Evolutionary conservation across 352 stramenopile species (phyloP).

Genomic region (Phytophthora palmivora): DNA sequence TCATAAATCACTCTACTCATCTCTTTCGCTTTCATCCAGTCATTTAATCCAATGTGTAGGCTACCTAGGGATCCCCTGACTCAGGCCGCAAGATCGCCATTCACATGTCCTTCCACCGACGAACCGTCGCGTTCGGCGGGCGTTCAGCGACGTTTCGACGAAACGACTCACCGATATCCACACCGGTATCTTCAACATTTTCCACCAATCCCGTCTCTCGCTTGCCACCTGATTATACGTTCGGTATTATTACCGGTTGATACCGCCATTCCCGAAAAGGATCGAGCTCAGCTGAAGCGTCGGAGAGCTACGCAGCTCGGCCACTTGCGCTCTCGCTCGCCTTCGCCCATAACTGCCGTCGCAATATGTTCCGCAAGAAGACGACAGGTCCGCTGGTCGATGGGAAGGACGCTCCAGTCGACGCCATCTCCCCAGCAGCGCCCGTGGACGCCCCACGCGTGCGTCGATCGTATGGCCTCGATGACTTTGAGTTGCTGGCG

Average conservation of each 20-base stretch:
- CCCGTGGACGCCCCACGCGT: slow-evolving; percentile 39
- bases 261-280: slow-evolving; percentile 13
- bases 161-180: too few species aligned
- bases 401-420: slow-evolving; percentile 51
- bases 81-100: too few species aligned
- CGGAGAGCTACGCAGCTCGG: slow-evolving; percentile 22
- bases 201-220: not conserved
- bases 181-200: too few species aligned
- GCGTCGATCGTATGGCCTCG: slow-evolving; percentile 53
- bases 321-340: not conserved
- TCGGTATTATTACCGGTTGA: not conserved
- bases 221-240: slow-evolving; percentile 12
- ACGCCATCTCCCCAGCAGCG: slow-evolving; percentile 59
- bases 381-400: slow-evolving; percentile 28
- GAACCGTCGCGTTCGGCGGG: slow-evolving; percentile 19
- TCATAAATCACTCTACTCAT: too few species aligned
- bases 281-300: slow-evolving; percentile 33
- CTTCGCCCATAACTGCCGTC: not conserved
- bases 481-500: slow-evolving; percentile 82
- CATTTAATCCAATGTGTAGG: slow-evolving; percentile 4
- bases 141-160: slow-evolving; percentile 15
- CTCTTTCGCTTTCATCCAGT: too few species aligned
- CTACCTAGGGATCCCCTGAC: too few species aligned
- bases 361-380: slow-evolving; percentile 52
- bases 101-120: slow-evolving; percentile 15